Evolutionary conservation across 176 grass and related monocot species (phyloP).

Genomic region (Urochloa ruziziensis): DNA sequence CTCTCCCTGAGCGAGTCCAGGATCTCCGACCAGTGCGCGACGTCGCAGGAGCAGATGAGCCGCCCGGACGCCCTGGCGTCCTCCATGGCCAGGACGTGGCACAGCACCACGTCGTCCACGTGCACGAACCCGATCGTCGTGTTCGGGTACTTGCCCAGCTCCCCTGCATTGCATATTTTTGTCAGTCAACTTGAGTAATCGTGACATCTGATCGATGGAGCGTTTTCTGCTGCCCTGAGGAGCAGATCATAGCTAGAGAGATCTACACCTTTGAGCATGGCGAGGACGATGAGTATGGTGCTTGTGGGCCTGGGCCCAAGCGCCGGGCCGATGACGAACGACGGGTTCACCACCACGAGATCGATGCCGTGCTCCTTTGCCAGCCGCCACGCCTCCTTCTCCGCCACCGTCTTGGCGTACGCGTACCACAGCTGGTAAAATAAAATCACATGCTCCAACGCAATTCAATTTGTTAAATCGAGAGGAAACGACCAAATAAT

Average conservation of each 20-base stretch:
- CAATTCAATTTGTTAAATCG: background rate
- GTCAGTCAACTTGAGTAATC: background rate
- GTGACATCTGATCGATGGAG: background rate
- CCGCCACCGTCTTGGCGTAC: conserved; percentile 83
- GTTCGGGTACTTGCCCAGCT: conserved; percentile 55
- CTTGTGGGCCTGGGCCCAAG: conserved; percentile 49
- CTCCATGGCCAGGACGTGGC: conserved; percentile 85
- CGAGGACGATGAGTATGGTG: conserved; percentile 49
- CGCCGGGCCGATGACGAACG: conserved; percentile 68
- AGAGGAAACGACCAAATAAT: background rate
- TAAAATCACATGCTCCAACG: background rate
- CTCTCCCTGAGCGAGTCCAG: conserved; percentile 49
- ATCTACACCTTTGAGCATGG: conserved; percentile 46
- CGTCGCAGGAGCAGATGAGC: conserved; percentile 66
- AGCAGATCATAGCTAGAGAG: background rate
- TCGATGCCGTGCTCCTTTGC: conserved; percentile 53
- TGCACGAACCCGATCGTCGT: conserved; percentile 74
- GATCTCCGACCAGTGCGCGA: conserved; percentile 76
- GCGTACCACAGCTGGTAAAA: conserved; percentile 73
- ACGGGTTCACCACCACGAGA: conserved; percentile 82
- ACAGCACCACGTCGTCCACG: conserved; percentile 66
- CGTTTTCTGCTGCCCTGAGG: background rate
- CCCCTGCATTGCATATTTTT: conserved; percentile 10
- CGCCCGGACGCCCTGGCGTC: conserved; percentile 53
- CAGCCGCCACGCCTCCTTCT: conserved; percentile 82